Evolutionary conservation across 768 basidiomycete species (phyloP).

Genomic region (Lentinula aciculospora): DNA sequence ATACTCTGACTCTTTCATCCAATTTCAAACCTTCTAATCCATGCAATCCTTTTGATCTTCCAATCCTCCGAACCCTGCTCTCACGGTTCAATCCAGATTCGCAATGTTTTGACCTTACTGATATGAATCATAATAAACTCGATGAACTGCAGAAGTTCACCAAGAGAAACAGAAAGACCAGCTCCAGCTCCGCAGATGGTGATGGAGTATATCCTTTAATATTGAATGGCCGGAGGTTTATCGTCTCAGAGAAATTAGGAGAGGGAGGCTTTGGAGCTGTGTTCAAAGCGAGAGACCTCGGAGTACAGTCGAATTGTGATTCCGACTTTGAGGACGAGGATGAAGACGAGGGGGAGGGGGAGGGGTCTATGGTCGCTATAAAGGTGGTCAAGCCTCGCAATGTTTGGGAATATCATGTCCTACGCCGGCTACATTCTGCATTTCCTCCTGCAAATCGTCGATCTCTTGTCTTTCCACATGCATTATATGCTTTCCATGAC

Average conservation of each 20-base stretch:
- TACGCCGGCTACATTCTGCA: constrained; percentile 68
- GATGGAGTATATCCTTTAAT: constrained; percentile 44
- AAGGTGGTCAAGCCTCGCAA: constrained; percentile 89
- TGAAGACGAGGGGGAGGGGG: constrained; percentile 44
- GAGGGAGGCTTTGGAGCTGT: constrained; percentile 97
- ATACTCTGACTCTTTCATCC: constrained; percentile 55
- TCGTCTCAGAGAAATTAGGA: constrained; percentile 82
- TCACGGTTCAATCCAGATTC: constrained; percentile 55
- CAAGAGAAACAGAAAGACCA: constrained; percentile 40
- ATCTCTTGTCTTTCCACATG: constrained; percentile 73
- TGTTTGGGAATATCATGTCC: constrained; percentile 88
- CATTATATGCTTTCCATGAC: constrained; percentile 79
- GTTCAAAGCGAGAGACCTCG: constrained; percentile 72
- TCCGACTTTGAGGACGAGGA: constrained; percentile 52
- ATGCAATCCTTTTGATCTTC: constrained; percentile 77
- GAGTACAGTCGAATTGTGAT: constrained; percentile 33
- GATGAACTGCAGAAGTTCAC: constrained; percentile 72
- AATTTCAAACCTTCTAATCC: constrained; percentile 78
- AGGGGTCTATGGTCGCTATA: constrained; percentile 64
- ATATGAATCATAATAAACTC: constrained; percentile 51
- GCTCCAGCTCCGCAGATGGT: constrained; percentile 27
- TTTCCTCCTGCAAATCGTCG: constrained; percentile 54
- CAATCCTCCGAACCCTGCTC: constrained; percentile 59
- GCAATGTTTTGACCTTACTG: constrained; percentile 55
- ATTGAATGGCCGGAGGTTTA: constrained; percentile 61